Base-by-base conservation (phyloP, 805 yeast genomes). In the Candida nemodendra region DNA sequence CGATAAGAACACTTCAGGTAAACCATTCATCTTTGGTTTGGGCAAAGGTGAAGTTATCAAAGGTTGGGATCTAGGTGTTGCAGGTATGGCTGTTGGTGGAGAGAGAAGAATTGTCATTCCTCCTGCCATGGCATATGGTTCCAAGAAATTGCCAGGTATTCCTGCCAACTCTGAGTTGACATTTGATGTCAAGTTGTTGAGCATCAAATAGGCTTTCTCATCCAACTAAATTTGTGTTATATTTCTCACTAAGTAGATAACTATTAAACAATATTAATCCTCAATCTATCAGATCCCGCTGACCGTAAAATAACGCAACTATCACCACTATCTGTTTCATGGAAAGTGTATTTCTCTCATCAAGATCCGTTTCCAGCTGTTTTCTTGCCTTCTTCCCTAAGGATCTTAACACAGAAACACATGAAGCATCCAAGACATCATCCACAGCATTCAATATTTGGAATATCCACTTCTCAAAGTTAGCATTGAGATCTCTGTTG, bases 41-140 rank as follows among this genome's bases (percentile, higher is more conserved):
- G 99, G 99, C 58, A 85, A 84, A 65, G 99, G 98, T 62, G 99
- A 93, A 71, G 97, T 95, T 54, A 93, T 93, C 74, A 87, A 87
- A 68, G 99, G 98, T 50, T 93, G 96, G 87, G 99, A 93, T 64
- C 77, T 91, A 59, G 99, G 99, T 76, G 93, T 93, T 56, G 89
- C 91, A 42, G 98, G 98, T 64, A 90, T 93, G 97, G 81, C 95
- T 41, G 95, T 87, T 61, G 96, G 96, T 59, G 98, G 98, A 62
- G 99, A 93, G 77, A 90, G 99, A 78, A 82, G 98, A 73, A 88
- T 93, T 52, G 78, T 88, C 45, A 88, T 93, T 53, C 99, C 99
- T 55, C 83, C 99, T 38, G 79, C 90, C 58, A 85, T 86, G 81
- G 99, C 96, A 41, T 93, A 93, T 70, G 99, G 99, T 51, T 84